These are phyloP conservation scores for Wickerhamiella bombiphila DNA, from an alignment of 805 yeast species.

Conservation along the genomic window DNA sequence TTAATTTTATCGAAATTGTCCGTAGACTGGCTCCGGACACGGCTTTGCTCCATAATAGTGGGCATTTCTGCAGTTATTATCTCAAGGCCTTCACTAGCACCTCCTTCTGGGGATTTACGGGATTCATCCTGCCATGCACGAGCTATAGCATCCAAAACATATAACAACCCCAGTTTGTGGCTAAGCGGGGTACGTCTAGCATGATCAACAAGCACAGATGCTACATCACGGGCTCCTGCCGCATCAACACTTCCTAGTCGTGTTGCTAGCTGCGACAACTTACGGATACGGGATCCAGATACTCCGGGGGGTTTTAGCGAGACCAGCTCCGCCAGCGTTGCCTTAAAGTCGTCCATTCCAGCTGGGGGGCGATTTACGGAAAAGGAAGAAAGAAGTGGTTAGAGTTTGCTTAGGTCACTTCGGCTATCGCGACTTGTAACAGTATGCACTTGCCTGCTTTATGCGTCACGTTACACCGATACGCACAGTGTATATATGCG, in stretches of 20 bases:
- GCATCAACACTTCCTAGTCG: conserved; percentile 63
- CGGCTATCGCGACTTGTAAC: too few relatives aligned
- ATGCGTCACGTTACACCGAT: too few relatives aligned
- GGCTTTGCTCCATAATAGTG: conserved; percentile 44
- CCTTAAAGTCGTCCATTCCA: conserved; percentile 4
- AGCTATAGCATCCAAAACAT: conserved; percentile 83
- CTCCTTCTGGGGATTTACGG: conserved; percentile 29
- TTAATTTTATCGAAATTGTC: conserved; percentile 44
- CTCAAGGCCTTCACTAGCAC: neutral
- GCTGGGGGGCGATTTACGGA: neutral
- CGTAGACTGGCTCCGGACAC: conserved; percentile 12
- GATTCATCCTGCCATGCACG: conserved; percentile 73
- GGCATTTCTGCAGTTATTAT: conserved; percentile 7
- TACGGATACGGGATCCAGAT: conserved; percentile 87
- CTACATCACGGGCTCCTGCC: conserved; percentile 21
- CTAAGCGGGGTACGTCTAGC: conserved; percentile 60
- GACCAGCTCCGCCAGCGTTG: conserved; percentile 18
- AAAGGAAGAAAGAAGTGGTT: neutral
- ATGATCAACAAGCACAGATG: conserved; percentile 45
- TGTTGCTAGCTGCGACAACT: conserved; percentile 33
- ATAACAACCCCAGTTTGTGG: conserved; percentile 81
- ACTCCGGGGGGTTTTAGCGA: conserved; percentile 58
- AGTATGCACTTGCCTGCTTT: too few relatives aligned
- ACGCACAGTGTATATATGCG: too few relatives aligned
- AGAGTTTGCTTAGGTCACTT: neutral